Base-by-base conservation (phyloP, 1,284 basidiomycete genomes). In the Meripilus lineatus region DNA sequence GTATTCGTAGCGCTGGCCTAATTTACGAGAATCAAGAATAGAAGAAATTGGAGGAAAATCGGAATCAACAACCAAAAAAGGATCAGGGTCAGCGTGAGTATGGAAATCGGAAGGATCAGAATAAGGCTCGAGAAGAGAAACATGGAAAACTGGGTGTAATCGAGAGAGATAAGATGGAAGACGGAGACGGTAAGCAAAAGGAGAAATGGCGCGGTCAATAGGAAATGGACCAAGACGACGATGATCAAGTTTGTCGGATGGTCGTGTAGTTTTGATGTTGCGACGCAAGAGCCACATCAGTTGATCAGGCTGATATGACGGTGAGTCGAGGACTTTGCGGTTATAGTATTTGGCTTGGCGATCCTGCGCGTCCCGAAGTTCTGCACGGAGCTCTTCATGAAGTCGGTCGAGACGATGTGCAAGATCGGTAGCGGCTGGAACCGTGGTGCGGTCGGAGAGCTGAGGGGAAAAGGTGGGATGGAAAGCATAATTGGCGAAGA, bases 81-180 rank as follows among this genome's bases (percentile, higher is more conserved):
- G n/a, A n/a, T n/a, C n/a, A n/a, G n/a, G n/a, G n/a, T n/a, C n/a
- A n/a, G n/a, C n/a, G n/a, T n/a, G n/a, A n/a, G n/a, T n/a, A n/a
- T n/a, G n/a, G n/a, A n/a, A n/a, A n/a, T n/a, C n/a, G n/a, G n/a
- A n/a, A n/a, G n/a, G n/a, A n/a, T n/a, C n/a, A n/a, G n/a, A n/a
- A n/a, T n/a, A n/a, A n/a, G 66, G 68, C 52, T 69, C 57, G 3
- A 74, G 63, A 14, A 67, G 61, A 1, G 63, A 67, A 18, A 66
- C 58, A 47, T 74, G 62, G 54, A 75, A 74, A 5, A 74, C 65
- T 5, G 65, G 63, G 44, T 68, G 61, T 6, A 68, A 52, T 14
- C 45, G 47, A 14, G 61, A 62, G 8, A 67, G 53, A 39, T 61
- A 60, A 4, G 55, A 32, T 26, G 66, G 62, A n/a, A 68, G 59